These are phyloP conservation scores for Flaveria floridana DNA, from an alignment of 140 eudicot genomes.

Conservation along the genomic window DNA sequence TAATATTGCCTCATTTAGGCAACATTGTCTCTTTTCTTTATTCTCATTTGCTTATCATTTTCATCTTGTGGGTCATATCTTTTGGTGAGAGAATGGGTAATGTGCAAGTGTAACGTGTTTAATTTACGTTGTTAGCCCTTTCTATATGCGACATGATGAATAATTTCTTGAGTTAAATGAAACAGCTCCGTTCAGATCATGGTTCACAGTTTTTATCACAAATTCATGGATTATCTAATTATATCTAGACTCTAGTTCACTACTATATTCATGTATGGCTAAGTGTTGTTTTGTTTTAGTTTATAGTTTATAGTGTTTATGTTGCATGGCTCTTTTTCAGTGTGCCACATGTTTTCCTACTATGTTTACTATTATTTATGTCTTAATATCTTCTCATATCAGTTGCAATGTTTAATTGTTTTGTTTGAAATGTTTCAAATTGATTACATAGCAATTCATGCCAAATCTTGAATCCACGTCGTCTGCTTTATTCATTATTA, in stretches of 20 bases:
- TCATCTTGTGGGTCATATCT: conserved; percentile 3
- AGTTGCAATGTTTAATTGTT: not conserved
- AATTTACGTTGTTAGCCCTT: not conserved
- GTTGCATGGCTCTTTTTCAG: no score
- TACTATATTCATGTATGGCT: no score
- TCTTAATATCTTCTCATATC: no score
- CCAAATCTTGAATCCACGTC: no score
- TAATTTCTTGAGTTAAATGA: not conserved
- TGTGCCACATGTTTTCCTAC: no score
- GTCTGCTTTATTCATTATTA: no score
- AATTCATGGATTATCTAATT: no score
- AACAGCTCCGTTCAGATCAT: not conserved
- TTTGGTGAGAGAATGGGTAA: not conserved
- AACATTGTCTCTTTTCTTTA: not conserved
- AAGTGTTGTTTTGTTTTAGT: no score
- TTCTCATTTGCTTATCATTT: not conserved
- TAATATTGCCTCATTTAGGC: not conserved
- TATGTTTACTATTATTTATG: no score
- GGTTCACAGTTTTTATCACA: not conserved
- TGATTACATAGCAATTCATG: no score
- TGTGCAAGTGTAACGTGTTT: not conserved
- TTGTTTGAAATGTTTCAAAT: not conserved
- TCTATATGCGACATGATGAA: not conserved
- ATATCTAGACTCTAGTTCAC: no score
- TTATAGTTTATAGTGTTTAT: no score